Evolutionary conservation across 2,329 filamentous ascomycete genomes (phyloP), one percentile per base, ranked within the genome.

Genomic region (Aspergillus sp.): DNA sequence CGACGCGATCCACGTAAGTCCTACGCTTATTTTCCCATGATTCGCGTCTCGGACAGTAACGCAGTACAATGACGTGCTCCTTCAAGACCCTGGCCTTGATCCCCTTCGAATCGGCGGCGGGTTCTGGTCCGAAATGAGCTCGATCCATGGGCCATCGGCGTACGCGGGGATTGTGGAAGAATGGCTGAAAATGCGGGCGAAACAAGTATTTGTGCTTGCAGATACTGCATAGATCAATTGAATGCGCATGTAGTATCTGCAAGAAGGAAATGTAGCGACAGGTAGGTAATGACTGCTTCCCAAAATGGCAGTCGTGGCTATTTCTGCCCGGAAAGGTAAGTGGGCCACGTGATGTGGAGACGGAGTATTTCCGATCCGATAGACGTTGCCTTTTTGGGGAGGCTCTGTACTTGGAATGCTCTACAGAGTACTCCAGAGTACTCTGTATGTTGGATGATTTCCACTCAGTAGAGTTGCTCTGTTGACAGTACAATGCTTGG

Each of bases 141-240:
- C 53, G 2, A 51, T 57, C 20, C 60, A 62, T 46, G 42, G 50
- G 9, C 55, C 60, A 5, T 51, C 49, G 5, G 54, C 50, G 12
- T 62, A 62, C 47, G 48, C 49, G 15, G 58, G 58, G 7, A 62
- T 61, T 17, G 60, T 61, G 20, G 52, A 60, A 1, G 58, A 62
- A 43, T 61, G 56, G 57, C 39, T 38, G 15, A 2, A 35, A 9
- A 35, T 35, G 33, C 33, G 33, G 33, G n/a, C 5, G 12, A 19
- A 17, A 17, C 12, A 35, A 35, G 13, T 35, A 5, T 35, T n/a
- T 35, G 13, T 35, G 33, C n/a, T 35, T 17, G 25, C 9, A 12
- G 25, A 35, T n/a, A 4, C 33, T 35, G 33, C 33, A 35, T 35
- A 35, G 6, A 35, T 35, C 13, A 17, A 35, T 7, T 7, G 5